Percentiles rank a stretch among this genome's conserved stretches.
phyloP scores from a whole-genome alignment of 371 early-diverging fungal species.

The Mortierella sp. region DNA sequence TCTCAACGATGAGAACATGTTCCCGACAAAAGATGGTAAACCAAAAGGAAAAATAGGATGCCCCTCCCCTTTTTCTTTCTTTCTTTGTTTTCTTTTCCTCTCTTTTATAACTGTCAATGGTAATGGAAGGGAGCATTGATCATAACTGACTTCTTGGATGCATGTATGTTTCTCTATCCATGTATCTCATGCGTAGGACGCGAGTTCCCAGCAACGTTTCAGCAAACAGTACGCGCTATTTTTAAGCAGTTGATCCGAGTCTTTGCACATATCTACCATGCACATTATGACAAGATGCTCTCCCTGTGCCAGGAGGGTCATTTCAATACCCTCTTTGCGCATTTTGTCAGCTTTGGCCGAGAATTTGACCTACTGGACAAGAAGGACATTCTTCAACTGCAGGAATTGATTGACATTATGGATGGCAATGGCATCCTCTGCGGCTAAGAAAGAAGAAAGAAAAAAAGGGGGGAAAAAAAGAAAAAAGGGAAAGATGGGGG shows the following conservation, averaged over 20 bases:
- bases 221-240: slow-evolving; percentile 71
- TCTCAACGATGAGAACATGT: slow-evolving; percentile 10
- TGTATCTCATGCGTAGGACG: slow-evolving; percentile 47
- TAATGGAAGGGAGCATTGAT: neutral
- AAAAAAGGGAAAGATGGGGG: too few relatives aligned
- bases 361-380: slow-evolving; percentile 94
- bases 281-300: slow-evolving; percentile 90
- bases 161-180: neutral
- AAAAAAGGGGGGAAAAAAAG: too few relatives aligned
- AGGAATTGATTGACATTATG: slow-evolving; percentile 80
- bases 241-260: slow-evolving; percentile 90
- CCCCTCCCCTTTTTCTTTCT: neutral
- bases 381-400: slow-evolving; percentile 88
- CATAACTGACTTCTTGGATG: neutral
- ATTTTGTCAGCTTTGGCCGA: slow-evolving; percentile 89
- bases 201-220: slow-evolving; percentile 88
- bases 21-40: slow-evolving; percentile 51
- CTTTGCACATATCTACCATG: slow-evolving; percentile 93
- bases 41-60: neutral
- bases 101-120: neutral
- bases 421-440: slow-evolving; percentile 57
- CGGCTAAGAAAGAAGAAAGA: slow-evolving; percentile 19
- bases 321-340: slow-evolving; percentile 94
- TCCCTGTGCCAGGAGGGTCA: slow-evolving; percentile 88
- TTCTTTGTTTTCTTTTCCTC: too few relatives aligned